phyloP scores from a whole-genome alignment of 768 basidiomycete species.

The Leccinum disarticulatum region DNA sequence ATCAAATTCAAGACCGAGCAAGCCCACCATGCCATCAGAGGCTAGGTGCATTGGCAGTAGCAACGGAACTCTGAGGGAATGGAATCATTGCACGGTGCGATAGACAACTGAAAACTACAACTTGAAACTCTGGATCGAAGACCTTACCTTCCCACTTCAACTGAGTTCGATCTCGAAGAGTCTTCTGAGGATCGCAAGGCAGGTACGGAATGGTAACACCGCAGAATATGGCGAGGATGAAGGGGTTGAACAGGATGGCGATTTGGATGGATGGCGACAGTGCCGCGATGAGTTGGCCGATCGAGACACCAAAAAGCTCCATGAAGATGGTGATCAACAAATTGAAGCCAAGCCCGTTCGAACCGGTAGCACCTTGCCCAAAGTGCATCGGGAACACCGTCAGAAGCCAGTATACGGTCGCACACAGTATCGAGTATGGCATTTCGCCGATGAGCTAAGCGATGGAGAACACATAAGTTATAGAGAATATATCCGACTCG shows the following conservation, averaged over 20 bases:
- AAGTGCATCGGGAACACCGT: constrained; percentile 73
- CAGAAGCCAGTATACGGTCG: constrained; percentile 70
- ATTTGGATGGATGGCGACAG: constrained; percentile 76
- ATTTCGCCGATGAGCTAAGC: constrained; percentile 81
- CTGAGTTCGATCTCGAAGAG: too few species aligned
- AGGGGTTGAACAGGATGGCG: constrained; percentile 80
- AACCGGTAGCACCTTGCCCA: constrained; percentile 61
- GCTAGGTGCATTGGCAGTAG: too few species aligned
- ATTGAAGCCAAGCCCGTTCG: constrained; percentile 69
- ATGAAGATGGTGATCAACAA: constrained; percentile 69
- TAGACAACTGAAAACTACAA: too few species aligned
- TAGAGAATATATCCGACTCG: constrained; percentile 83
- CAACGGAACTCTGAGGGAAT: too few species aligned
- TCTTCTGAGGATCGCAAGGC: too few species aligned
- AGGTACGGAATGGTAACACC: constrained; percentile 75
- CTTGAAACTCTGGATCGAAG: too few species aligned
- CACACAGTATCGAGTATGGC: constrained; percentile 72
- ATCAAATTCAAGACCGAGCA: too few species aligned
- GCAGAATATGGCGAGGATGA: constrained; percentile 73
- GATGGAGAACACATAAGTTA: constrained; percentile 70
- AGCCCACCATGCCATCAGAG: too few species aligned
- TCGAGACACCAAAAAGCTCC: constrained; percentile 68
- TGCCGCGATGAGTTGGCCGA: constrained; percentile 74
- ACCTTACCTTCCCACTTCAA: too few species aligned
- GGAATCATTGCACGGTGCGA: too few species aligned